These are phyloP conservation scores for Boletus vermiculosoides DNA, from an alignment of 768 basidiomycete genomes.

Conservation along the genomic window DNA sequence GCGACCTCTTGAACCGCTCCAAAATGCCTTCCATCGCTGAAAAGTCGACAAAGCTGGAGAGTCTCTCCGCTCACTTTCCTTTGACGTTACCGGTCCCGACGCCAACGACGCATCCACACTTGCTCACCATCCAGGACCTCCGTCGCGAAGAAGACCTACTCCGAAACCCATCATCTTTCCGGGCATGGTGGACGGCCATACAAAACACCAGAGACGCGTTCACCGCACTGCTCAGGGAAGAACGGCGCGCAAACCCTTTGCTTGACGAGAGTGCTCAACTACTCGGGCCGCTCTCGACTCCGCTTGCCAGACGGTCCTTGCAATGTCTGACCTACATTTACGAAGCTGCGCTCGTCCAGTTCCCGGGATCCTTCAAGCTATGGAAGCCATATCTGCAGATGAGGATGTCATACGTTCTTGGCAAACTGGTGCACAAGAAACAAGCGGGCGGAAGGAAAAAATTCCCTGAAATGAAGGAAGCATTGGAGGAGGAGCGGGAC, in stretches of 20 bases:
- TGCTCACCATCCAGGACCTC: conserved; percentile 74
- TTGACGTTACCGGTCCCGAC: conserved; percentile 83
- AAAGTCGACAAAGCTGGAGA: conserved; percentile 48
- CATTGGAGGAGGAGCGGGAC: conserved; percentile 79
- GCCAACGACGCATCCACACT: conserved; percentile 71
- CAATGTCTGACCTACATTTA: conserved; percentile 91
- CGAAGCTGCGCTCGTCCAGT: conserved; percentile 84
- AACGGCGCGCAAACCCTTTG: conserved; percentile 43
- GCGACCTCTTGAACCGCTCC: background rate
- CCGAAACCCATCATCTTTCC: conserved; percentile 86
- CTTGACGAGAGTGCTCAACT: conserved; percentile 53
- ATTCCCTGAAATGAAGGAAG: conserved; percentile 87
- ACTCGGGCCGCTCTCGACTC: conserved; percentile 78
- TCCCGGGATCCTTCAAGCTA: conserved; percentile 88
- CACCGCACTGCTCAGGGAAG: conserved; percentile 53
- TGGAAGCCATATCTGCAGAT: conserved; percentile 92
- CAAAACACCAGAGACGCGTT: conserved; percentile 69
- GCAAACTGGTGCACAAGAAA: conserved; percentile 68
- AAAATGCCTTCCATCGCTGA: conserved; percentile 59
- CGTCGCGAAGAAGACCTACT: conserved; percentile 92
- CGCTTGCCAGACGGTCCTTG: conserved; percentile 68
- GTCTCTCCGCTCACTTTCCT: conserved; percentile 65
- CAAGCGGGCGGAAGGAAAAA: conserved; percentile 87
- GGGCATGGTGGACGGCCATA: conserved; percentile 92
- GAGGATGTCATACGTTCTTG: conserved; percentile 84